phyloP scores from a whole-genome alignment of 805 yeast genomes.

The Cyberlindnera nakhonratchasimensis region DNA sequence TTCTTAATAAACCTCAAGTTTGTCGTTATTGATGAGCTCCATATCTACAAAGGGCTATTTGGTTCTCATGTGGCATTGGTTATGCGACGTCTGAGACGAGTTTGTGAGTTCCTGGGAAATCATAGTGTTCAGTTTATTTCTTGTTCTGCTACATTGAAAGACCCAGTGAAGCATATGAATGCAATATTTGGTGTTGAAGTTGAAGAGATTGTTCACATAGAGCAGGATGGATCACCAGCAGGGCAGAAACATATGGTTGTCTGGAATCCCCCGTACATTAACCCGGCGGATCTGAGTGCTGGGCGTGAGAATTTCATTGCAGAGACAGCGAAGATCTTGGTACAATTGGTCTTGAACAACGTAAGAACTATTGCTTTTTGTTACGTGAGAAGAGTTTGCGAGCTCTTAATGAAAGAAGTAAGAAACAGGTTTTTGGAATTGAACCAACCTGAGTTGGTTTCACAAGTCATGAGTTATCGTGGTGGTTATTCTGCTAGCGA shows the following conservation, averaged over 20 bases:
- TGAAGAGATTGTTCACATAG: slow-evolving; percentile 51
- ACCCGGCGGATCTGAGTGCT: slow-evolving; percentile 49
- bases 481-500: slow-evolving; percentile 92
- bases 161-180: slow-evolving; percentile 71
- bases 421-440: slow-evolving; percentile 47
- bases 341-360: slow-evolving; percentile 57
- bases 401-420: slow-evolving; percentile 80
- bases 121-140: slow-evolving; percentile 64
- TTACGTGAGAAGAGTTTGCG: slow-evolving; percentile 81
- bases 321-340: slow-evolving; percentile 73
- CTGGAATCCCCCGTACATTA: slow-evolving; percentile 81
- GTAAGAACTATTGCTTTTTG: slow-evolving; percentile 89
- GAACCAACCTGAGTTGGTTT: slow-evolving; percentile 42
- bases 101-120: slow-evolving; percentile 54
- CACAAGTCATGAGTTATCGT: slow-evolving; percentile 86
- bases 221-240: slow-evolving; percentile 84
- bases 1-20: slow-evolving; percentile 62
- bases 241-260: slow-evolving; percentile 72
- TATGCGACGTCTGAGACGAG: slow-evolving; percentile 71
- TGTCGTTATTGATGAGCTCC: slow-evolving; percentile 83
- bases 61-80: slow-evolving; percentile 90
- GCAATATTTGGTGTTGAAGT: slow-evolving; percentile 66
- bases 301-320: slow-evolving; percentile 68
- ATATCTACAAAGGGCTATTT: slow-evolving; percentile 83
- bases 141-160: slow-evolving; percentile 88